phyloP scores from a whole-genome alignment of 2,329 filamentous ascomycete genomes.

The Cadophora gregata region DNA sequence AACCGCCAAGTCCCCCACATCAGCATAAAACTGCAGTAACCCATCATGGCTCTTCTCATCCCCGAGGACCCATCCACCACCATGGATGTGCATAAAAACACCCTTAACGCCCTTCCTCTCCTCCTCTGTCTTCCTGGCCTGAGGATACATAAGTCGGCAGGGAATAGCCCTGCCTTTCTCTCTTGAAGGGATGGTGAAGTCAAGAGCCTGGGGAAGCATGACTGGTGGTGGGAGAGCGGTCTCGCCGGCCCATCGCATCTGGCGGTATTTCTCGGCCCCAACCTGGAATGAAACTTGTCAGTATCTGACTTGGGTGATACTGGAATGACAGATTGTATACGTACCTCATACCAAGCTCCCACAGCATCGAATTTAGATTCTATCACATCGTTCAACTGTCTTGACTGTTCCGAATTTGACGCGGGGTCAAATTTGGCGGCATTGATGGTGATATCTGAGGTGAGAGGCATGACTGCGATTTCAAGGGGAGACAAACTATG shows the following conservation, averaged over 20 bases:
- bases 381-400: conserved; percentile 50
- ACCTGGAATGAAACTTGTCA: conserved; percentile 46
- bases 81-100: conserved; percentile 62
- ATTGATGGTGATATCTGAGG: conserved; percentile 49
- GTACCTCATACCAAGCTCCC: conserved; percentile 58
- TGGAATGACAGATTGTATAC: not conserved
- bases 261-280: conserved; percentile 58
- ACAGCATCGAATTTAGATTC: conserved; percentile 41
- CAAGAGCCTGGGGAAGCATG: conserved; percentile 52
- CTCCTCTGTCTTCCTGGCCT: conserved; percentile 46
- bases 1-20: conserved; percentile 54
- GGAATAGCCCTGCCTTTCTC: conserved; percentile 57
- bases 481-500: not conserved
- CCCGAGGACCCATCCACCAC: conserved; percentile 50
- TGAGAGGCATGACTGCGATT: conserved; percentile 42
- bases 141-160: conserved; percentile 47
- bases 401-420: conserved; percentile 48
- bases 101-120: conserved; percentile 54
- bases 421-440: conserved; percentile 51
- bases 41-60: conserved; percentile 43
- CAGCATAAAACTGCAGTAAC: conserved; percentile 56
- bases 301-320: not conserved
- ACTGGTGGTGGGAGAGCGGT: conserved; percentile 55
- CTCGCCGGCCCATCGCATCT: conserved; percentile 59
- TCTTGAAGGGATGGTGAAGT: conserved; percentile 57